Percentiles rank a stretch among this genome's conserved stretches.
Conservation (phyloP, 345 rosid species). For the Populus nigra region DNA sequence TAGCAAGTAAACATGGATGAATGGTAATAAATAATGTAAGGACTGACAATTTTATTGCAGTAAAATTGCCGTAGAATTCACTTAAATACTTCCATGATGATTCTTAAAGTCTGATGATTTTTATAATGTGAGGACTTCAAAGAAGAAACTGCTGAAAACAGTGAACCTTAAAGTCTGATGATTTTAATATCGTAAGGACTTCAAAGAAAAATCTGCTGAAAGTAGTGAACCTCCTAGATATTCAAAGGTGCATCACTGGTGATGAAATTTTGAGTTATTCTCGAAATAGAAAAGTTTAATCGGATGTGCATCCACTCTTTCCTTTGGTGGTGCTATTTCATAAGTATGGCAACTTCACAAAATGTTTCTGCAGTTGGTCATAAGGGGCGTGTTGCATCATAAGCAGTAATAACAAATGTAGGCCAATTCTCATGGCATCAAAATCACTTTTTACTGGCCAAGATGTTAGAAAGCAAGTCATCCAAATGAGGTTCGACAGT, state of each 20-base stretch:
- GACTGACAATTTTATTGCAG: not conserved
- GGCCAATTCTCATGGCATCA: not conserved
- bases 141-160: not conserved
- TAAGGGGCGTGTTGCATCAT: not conserved
- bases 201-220: too few relatives aligned
- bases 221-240: too few relatives aligned
- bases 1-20: too few relatives aligned
- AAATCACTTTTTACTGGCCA: not conserved
- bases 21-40: too few relatives aligned
- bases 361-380: not conserved
- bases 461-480: not conserved
- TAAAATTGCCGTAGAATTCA: not conserved
- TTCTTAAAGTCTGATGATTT: not conserved
- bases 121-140: not conserved
- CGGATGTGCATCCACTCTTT: not conserved
- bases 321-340: not conserved
- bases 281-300: not conserved
- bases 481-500: not conserved
- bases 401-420: not conserved
- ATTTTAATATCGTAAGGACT: too few relatives aligned
- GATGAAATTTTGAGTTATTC: too few relatives aligned
- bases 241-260: too few relatives aligned
- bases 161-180: too few relatives aligned
- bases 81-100: not conserved
- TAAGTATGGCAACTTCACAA: not conserved